Conservation (phyloP, 2,329 filamentous ascomycete genomes). For the Pseudocercospora cruenta region DNA sequence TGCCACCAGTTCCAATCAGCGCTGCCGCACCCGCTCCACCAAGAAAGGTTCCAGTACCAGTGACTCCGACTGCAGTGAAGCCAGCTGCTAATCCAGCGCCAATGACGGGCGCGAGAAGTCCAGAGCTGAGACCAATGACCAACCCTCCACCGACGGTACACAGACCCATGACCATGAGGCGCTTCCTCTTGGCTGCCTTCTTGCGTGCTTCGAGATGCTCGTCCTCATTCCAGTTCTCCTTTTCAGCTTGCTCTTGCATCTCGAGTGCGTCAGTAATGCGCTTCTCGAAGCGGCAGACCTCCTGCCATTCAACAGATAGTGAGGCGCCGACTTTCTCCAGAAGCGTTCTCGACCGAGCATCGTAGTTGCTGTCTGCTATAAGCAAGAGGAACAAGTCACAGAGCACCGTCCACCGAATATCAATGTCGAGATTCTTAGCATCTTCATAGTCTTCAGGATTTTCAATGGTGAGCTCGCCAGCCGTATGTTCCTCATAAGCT, state of each 20-base stretch:
- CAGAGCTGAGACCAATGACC: conserved; percentile 93
- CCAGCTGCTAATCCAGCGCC: conserved; percentile 91
- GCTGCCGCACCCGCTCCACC: conserved; percentile 91
- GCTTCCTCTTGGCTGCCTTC: conserved; percentile 77
- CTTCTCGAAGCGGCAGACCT: conserved; percentile 96
- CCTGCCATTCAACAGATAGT: conserved; percentile 82
- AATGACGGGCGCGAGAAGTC: conserved; percentile 88
- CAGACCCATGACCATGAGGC: conserved; percentile 93
- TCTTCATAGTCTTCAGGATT: conserved; percentile 81
- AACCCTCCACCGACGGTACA: conserved; percentile 93
- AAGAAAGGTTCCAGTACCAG: conserved; percentile 84
- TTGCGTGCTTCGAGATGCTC: conserved; percentile 86
- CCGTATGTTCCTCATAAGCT: conserved; percentile 63
- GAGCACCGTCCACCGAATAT: conserved; percentile 93
- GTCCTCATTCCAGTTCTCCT: conserved; percentile 97
- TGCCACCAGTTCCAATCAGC: conserved; percentile 87
- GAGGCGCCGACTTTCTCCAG: conserved; percentile 81
- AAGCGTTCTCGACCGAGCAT: conserved; percentile 81
- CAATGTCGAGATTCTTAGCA: conserved; percentile 87
- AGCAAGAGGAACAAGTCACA: conserved; percentile 94
- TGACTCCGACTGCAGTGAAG: conserved; percentile 91
- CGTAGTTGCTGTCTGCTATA: conserved; percentile 95
- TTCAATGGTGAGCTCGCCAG: conserved; percentile 77
- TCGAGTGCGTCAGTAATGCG: conserved; percentile 94
- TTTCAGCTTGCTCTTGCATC: conserved; percentile 93